phyloP scores from a whole-genome alignment of 2,329 filamentous ascomycete genomes.

The Colletotrichum karsti region DNA sequence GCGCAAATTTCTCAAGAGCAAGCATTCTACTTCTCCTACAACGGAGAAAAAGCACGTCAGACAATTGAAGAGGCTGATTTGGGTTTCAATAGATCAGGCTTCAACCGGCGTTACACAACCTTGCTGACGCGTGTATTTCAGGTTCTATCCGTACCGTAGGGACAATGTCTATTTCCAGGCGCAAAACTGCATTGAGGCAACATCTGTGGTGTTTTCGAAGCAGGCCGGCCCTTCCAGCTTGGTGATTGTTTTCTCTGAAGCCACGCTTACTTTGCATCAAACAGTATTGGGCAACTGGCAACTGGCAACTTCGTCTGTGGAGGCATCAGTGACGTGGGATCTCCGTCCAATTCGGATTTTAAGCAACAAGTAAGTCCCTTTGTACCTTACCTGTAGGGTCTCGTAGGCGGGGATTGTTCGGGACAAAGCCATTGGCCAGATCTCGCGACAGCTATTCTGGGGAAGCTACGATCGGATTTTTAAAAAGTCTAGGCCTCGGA shows the following conservation, averaged over 20 bases:
- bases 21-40: too few species aligned
- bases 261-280: not conserved
- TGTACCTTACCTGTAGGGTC: not conserved
- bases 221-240: too few species aligned
- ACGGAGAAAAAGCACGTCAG: too few species aligned
- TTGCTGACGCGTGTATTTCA: not conserved
- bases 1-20: too few species aligned
- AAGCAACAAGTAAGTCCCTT: not conserved
- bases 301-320: not conserved
- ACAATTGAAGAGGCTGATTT: not conserved
- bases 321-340: slow-evolving; percentile 17
- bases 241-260: not conserved
- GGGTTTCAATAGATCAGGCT: not conserved
- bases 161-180: not conserved
- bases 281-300: not conserved
- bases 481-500: slow-evolving; percentile 10
- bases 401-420: not conserved
- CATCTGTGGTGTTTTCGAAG: not conserved
- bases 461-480: slow-evolving; percentile 20
- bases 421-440: slow-evolving; percentile 14
- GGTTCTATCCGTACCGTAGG: not conserved
- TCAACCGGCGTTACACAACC: not conserved
- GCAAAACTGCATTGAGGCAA: not conserved
- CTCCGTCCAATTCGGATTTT: not conserved
- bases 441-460: slow-evolving; percentile 19